Evolutionary conservation across 352 stramenopile genomes (phyloP), one percentile per base, ranked within the genome.

Genomic region (Phytophthora sansomeana): DNA sequence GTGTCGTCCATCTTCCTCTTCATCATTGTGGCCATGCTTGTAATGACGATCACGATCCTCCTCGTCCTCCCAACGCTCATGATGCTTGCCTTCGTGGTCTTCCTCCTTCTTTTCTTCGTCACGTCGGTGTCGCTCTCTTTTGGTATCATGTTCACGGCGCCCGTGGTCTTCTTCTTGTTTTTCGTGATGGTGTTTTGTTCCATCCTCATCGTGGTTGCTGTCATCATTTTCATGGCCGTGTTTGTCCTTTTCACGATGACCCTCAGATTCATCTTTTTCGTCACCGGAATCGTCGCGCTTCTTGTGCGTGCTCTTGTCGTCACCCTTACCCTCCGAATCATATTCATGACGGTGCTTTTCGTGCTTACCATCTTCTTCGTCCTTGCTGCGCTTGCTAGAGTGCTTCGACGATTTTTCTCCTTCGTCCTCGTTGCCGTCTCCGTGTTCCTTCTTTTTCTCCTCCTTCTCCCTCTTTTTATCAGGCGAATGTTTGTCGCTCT

Each of bases 391-490:
- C n/a, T 65, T 47, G 10, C 17, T 8, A 47, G 14, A 21, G 26
- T 62, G 30, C n/a, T 49, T 63, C 8, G 43, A 38, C 1, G 47
- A 61, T 11, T 36, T 53, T 11, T 43, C 41, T 14, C 56, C 38
- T 17, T 70, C 54, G 39, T 63, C 54, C 21, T 71, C 29, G 24
- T 43, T 56, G 19, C 29, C 33, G 26, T 30, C 33, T 16, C 41
- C 36, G 17, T 50, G 53, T 13, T 30, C 14, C n/a, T 69, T 65
- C 19, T 66, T 26, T 26, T n/a, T n/a, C 2, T 51, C 26, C n/a
- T 61, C 41, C 56, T 60, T 62, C 10, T 62, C 26, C 9, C 17
- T 21, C 33, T 70, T 42, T 35, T 67, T 60, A 24, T 63, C 41
- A 26, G 51, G 36, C 9, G 50, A 51, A 36, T 60, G 42, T 19